Percentiles rank a stretch among this genome's conserved stretches.
phyloP scores from a whole-genome alignment of 805 yeast genomes.

The Wickerhamiella siamensis region DNA sequence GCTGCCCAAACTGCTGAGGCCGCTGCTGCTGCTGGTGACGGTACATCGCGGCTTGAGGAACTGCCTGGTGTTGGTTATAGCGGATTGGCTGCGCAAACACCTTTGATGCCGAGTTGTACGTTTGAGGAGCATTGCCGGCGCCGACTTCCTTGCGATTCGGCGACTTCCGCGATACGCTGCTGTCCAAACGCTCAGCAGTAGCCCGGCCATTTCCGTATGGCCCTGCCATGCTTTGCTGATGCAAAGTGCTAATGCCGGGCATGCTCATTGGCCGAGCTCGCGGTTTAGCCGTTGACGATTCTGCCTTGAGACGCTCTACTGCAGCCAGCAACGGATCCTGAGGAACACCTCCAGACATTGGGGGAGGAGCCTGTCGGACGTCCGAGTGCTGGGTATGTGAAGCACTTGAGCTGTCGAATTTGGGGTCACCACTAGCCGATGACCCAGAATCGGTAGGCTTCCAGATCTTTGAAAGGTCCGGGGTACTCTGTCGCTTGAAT shows the following conservation, averaged over 20 bases:
- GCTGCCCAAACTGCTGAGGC: constrained; percentile 6
- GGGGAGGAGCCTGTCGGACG: not conserved
- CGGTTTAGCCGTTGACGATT: not conserved
- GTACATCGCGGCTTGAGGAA: constrained; percentile 2
- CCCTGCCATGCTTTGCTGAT: not conserved
- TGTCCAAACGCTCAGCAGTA: not conserved
- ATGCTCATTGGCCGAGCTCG: constrained; percentile 10
- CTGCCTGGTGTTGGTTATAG: not conserved
- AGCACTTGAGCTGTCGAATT: not conserved
- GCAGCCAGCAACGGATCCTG: constrained; percentile 42
- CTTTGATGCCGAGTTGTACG: not conserved
- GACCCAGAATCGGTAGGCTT: constrained; percentile 5
- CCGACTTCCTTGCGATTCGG: constrained; percentile 3
- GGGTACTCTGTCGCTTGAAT: constrained; percentile 27
- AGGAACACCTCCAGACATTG: not conserved
- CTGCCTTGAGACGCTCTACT: constrained; percentile 28
- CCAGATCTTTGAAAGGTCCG: constrained; percentile 21
- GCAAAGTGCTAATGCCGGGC: constrained; percentile 7
- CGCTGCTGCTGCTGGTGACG: constrained; percentile 7
- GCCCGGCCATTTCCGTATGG: constrained; percentile 4
- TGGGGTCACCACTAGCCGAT: not conserved
- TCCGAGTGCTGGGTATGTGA: constrained; percentile 3
- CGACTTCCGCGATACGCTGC: not conserved
- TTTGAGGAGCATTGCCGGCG: constrained; percentile 1
- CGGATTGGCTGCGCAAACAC: not conserved